Conservation (phyloP, 441 rosid species). For the Adansonia madagascariensis region DNA sequence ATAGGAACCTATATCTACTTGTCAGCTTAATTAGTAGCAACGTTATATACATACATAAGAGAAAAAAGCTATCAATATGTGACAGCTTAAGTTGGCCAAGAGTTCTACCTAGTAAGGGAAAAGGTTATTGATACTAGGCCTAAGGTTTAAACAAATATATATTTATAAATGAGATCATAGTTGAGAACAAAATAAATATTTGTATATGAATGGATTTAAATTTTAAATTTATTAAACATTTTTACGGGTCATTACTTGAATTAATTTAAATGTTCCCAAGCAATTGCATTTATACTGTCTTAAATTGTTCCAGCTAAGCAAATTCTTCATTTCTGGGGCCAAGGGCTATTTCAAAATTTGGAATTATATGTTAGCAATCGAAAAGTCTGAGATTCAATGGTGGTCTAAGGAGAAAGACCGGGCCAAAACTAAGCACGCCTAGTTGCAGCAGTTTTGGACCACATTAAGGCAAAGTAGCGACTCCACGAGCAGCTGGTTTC, state of each 20-base stretch:
- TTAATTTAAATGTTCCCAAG: neutral
- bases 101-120: neutral
- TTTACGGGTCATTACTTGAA: too few species aligned
- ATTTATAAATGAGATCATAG: too few species aligned
- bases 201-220: too few species aligned
- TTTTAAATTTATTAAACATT: too few species aligned
- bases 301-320: constrained; percentile 3
- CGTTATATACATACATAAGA: too few species aligned
- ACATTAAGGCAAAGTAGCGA: neutral
- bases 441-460: constrained; percentile 18
- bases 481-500: neutral
- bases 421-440: constrained; percentile 1
- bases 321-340: neutral
- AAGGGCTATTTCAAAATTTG: neutral
- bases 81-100: neutral
- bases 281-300: neutral
- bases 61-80: too few species aligned
- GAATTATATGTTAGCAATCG: neutral
- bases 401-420: neutral
- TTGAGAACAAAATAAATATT: too few species aligned
- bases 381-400: neutral
- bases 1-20: neutral
- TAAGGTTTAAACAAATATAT: neutral
- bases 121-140: neutral
- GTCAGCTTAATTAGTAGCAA: neutral